Evolutionary conservation across 2,329 filamentous ascomycete genomes (phyloP).

Genomic region (Pestalotiopsis sp.): DNA sequence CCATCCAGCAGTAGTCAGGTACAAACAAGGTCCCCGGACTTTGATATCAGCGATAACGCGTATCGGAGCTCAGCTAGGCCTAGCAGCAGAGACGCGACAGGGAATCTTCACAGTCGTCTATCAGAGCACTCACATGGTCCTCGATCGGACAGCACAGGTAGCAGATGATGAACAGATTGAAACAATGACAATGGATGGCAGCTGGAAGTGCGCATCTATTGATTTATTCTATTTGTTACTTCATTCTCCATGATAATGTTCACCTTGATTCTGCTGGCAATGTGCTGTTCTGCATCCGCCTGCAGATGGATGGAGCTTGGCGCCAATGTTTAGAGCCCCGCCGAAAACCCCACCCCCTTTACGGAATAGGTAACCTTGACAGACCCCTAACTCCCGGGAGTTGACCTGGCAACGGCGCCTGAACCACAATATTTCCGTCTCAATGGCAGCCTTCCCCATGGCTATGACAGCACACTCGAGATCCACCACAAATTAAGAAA

Average conservation of each 20-base stretch:
- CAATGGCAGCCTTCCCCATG: not conserved
- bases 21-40: not conserved
- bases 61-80: not conserved
- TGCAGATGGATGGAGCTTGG: not conserved
- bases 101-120: too few species aligned
- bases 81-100: not conserved
- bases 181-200: too few species aligned
- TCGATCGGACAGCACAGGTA: too few species aligned
- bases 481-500: not conserved
- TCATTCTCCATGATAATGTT: too few species aligned
- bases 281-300: too few species aligned
- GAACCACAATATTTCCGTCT: conserved; percentile 8
- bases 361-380: not conserved
- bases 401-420: conserved; percentile 1
- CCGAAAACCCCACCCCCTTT: not conserved
- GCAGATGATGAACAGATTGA: too few species aligned
- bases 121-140: too few species aligned
- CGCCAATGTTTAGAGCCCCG: not conserved
- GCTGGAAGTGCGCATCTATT: too few species aligned
- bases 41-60: not conserved
- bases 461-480: conserved; percentile 6
- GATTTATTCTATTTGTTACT: too few species aligned
- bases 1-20: not conserved
- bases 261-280: too few species aligned
- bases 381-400: not conserved